Base-by-base conservation (phyloP, 345 rosid species). In the Turnera subulata region DNA sequence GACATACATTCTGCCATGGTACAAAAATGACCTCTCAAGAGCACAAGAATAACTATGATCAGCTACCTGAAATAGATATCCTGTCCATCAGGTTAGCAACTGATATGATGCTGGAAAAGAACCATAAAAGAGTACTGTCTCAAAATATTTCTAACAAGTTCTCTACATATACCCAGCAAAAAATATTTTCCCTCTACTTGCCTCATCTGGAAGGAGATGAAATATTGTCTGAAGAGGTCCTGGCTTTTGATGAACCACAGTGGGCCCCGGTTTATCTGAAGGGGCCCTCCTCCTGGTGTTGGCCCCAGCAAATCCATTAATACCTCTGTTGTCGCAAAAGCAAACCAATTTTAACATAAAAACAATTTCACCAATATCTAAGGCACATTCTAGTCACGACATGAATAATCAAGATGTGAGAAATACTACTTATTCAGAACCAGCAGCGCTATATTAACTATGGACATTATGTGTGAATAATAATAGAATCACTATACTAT, bases 1-100 rank as follows among this genome's bases (percentile, higher is more conserved):
- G 65, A 89, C 97, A 77, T 89, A 93, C 82, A 89, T 93, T 48
- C 99, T 96, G 55, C 99, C 99, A 62, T 93, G 99, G 64, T 93
- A 93, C 76, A 93, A 73, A 77, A 93, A 93, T 58, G 99, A 93
- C 73, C 99, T 80, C 81, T 93, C 99, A 53, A 93, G 80, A 50
- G 99, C 99, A 73, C 97, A 89, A 29, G 99, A 93, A 76, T 82
- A 93, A 71, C 90, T 85, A 74, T 77, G 96, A 65, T 84, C 94
- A 62, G 72, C 96, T 62, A 87, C 82, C 99, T 92, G 81, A 73
- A 61, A 69, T 24, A 68, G 32, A 67, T 14, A 25, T 7, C 33
- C 33, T 45, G 37, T 44, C 55, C 42, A 66, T 59, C 63, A 69
- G 49, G 33, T 61, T 44, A 53, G 50, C 17, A 55, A 59, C 54